Evolutionary conservation across 345 rosid species (phyloP).

Genomic region (Abelmoschus esculentus): DNA sequence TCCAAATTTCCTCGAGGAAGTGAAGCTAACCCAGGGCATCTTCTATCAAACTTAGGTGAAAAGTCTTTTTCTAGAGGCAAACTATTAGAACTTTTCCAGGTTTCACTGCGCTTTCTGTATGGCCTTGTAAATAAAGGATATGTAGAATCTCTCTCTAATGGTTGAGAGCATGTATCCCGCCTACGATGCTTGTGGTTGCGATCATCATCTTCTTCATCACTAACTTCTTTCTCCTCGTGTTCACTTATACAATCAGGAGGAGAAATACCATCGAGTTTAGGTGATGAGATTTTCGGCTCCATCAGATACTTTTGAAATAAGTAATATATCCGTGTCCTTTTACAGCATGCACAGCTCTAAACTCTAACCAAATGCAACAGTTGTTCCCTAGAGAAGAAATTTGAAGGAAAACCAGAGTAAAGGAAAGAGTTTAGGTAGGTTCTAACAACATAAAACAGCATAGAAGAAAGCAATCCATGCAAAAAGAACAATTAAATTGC

Average conservation of each 20-base stretch:
- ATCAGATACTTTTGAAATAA: slow-evolving; percentile 27
- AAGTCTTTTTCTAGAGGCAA: slow-evolving; percentile 38
- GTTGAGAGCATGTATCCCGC: slow-evolving; percentile 59
- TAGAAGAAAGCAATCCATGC: not conserved
- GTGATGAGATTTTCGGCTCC: slow-evolving; percentile 71
- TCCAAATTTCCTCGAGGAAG: slow-evolving; percentile 44
- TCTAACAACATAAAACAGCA: not conserved
- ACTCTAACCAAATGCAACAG: slow-evolving; percentile 13
- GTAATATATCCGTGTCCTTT: not conserved
- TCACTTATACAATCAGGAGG: slow-evolving; percentile 63
- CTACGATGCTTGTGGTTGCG: slow-evolving; percentile 97
- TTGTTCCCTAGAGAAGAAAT: slow-evolving; percentile 6
- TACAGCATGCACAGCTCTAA: slow-evolving; percentile 18
- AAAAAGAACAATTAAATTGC: not conserved
- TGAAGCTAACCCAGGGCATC: slow-evolving; percentile 41
- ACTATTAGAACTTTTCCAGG: slow-evolving; percentile 33
- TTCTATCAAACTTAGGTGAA: slow-evolving; percentile 46
- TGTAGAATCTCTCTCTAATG: slow-evolving; percentile 55
- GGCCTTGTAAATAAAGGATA: slow-evolving; percentile 57
- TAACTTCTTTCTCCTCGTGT: slow-evolving; percentile 87
- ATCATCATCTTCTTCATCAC: slow-evolving; percentile 97
- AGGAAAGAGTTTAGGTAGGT: slow-evolving; percentile 8
- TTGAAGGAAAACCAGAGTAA: slow-evolving; percentile 13
- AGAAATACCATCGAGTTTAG: slow-evolving; percentile 50
- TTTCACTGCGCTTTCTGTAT: slow-evolving; percentile 52